Evolutionary conservation across 2,329 filamentous ascomycete genomes (phyloP), one percentile per base, ranked within the genome.

Genomic region (Fusarium metavorans): DNA sequence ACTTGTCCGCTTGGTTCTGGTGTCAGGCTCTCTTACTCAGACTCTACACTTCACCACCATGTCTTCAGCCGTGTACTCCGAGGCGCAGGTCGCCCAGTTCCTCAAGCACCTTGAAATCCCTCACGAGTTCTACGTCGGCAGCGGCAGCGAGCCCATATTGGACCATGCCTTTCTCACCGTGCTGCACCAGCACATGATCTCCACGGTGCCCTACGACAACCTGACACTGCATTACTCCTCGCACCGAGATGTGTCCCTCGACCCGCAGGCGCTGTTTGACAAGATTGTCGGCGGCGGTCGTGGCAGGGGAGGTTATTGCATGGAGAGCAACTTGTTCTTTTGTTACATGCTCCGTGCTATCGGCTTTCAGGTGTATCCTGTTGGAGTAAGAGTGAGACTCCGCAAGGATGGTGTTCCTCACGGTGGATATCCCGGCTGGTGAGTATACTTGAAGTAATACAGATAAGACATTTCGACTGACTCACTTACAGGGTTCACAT

Each of bases 261-360:
- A 87, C 25, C 85, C 87, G 1, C 81, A 86, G n/a, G 73, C 80
- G 56, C 80, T 89, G 2, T 90, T 86, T 76, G 67, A 81, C 18
- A 91, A 90, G 73, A 83, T 89, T 57, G 81, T 91, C 6, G 77
- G 64, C 5, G 77, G 82, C 59, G 79, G 81, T 4, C 83, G 84
- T 3, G 84, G 83, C 7, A 81, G 84, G 3, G 90, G 90, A 20
- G 90, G 90, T 0, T 92, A 92, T 79, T 92, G 89, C 81, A 89
- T 92, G 85, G 89, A 91, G 76, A 84, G 85, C 30, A 87, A 84
- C 64, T 84, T 90, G 48, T 83, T 92, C 23, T 90, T 91, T 74
- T 84, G 87, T 73, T 83, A 89, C 71, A 79, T 90, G 14, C 82
- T 91, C 6, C 81, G 85, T 20, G 85, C 82, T 2, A 74, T 90